Evolutionary conservation across 1,284 basidiomycete species (phyloP).

Genomic region (Naganishia cerealis): DNA sequence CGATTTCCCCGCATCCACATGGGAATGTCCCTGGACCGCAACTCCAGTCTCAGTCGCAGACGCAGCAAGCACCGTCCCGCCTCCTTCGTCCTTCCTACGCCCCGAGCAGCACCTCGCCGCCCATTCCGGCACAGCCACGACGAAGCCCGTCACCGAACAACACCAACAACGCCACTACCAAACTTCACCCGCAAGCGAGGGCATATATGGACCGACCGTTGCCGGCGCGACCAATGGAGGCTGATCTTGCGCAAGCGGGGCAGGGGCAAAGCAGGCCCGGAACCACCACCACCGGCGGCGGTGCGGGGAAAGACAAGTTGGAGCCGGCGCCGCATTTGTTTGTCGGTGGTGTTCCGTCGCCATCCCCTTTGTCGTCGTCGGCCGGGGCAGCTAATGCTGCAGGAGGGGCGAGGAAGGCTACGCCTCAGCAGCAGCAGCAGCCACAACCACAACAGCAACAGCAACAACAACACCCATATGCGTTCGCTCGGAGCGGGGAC

Average conservation of each 20-base stretch:
- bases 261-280: not conserved
- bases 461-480: constrained; percentile 11
- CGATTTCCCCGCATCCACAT: not conserved
- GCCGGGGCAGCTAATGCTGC: not conserved
- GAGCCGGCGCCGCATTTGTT: not conserved
- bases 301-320: not conserved
- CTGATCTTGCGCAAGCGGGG: constrained; percentile 24
- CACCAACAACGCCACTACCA: not conserved
- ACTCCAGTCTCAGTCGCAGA: not conserved
- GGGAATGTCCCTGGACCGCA: not conserved
- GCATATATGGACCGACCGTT: constrained; percentile 34
- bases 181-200: constrained; percentile 12
- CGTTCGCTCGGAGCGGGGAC: constrained; percentile 6
- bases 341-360: not conserved
- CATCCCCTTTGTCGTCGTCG: not conserved
- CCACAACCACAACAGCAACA: not conserved
- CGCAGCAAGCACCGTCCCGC: not conserved
- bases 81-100: not conserved
- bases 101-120: not conserved
- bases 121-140: not conserved
- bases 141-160: constrained; percentile 4
- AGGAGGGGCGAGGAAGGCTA: constrained; percentile 2
- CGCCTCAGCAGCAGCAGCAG: not conserved
- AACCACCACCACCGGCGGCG: no score
- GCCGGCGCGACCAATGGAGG: constrained; percentile 22